Base-by-base conservation (phyloP, 2,329 filamentous ascomycete genomes). In the Epichloe scottii region DNA sequence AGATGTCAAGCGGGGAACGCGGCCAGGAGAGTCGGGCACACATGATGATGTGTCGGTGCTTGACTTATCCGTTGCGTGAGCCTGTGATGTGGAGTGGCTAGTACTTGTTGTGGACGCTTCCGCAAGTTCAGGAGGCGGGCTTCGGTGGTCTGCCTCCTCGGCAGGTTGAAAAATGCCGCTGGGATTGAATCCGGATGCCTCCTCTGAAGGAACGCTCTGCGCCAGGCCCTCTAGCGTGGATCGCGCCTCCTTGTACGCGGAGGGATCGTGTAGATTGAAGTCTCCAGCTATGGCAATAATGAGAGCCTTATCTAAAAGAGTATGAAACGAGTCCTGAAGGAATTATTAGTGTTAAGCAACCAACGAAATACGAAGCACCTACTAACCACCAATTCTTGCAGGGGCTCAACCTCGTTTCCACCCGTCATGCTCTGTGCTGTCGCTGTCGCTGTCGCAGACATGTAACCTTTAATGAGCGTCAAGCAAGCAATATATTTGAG, bases 251-350 rank as follows among this genome's bases (percentile, higher is more conserved):
- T 74, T 61, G 34, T 82, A 70, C 41, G 82, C 71, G 1, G 68
- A 63, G 0, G 74, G 59, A 21, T 79, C 65, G 3, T 67, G 63
- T 17, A 90, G 69, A 58, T 89, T 78, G 65, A 81, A 87, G 61
- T 97, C 91, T 49, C 72, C 79, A 5, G 81, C 72, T 47, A 96
- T 86, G 4, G 88, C 84, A 50, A 84, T 76, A 53, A 96, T 78
- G 12, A 91, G 75, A 0, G 87, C 78, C 56, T 89, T 79, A 58
- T 96, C 90, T 40, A 96, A 67, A 17, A 84, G 77, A 23, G 85
- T 78, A 62, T 82, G 83, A 61, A 88, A 91, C 56, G 84, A 79
- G 54, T 81, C 75, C 82, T 90, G 53, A 17, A 17, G 15, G 35
- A 5, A 17, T 34, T 5, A 19, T 38, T 38, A 38, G 35, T 38